Evolutionary conservation across 2,329 filamentous ascomycete genomes (phyloP).

Genomic region (Botrytis hyacinthi): DNA sequence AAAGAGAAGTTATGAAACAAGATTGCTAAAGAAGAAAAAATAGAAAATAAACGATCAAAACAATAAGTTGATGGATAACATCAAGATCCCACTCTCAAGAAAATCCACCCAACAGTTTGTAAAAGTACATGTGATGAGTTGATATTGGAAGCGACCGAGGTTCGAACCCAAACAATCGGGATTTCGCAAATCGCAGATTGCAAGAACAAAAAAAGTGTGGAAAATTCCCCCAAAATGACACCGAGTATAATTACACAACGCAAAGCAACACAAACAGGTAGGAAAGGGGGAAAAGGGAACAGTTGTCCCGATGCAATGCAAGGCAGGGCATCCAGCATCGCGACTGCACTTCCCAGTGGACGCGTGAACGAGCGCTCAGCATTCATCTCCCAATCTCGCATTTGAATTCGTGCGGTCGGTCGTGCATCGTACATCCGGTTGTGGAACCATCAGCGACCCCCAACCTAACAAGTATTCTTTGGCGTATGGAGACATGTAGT

Average conservation of each 20-base stretch:
- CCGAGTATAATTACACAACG: constrained; percentile 1
- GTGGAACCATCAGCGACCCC: background rate
- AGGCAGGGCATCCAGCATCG: background rate
- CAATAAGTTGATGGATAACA: background rate
- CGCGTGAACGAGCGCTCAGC: constrained; percentile 4
- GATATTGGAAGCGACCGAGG: constrained; percentile 8
- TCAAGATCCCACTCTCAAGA: background rate
- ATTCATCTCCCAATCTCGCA: constrained; percentile 2
- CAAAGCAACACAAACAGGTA: background rate
- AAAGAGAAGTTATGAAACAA: background rate
- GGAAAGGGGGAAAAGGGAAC: background rate
- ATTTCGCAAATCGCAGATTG: background rate
- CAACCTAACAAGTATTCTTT: background rate
- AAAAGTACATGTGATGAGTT: constrained; percentile 11
- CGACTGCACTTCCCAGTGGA: constrained; percentile 1
- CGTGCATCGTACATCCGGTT: constrained; percentile 5
- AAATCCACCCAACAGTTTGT: constrained; percentile 5
- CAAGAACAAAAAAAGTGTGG: background rate
- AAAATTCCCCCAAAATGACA: background rate
- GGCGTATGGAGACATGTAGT: background rate
- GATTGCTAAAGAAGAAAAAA: background rate
- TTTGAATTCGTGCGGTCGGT: constrained; percentile 10
- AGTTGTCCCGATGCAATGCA: constrained; percentile 11
- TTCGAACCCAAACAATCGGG: background rate
- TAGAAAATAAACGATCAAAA: background rate